A percentile compares a stretch with the other conserved stretches of the same genome.
Conservation (phyloP, 75 land plant species). For the Sequoiadendron giganteum region DNA sequence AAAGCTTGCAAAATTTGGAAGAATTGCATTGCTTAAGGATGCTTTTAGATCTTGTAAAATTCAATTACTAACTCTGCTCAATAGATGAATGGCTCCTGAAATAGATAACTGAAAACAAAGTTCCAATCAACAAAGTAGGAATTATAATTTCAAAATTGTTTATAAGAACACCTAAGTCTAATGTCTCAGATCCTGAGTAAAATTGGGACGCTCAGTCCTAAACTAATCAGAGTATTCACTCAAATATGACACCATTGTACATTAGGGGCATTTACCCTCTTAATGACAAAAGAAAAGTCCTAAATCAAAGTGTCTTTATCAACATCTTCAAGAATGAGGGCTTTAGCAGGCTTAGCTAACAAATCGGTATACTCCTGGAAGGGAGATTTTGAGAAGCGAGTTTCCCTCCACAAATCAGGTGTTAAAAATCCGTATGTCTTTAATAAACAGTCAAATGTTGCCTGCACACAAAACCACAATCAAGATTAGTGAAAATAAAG, state of each 20-base stretch:
- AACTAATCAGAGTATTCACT: not conserved
- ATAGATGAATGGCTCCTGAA: not conserved
- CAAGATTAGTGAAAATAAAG: not conserved
- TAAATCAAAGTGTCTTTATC: slow-evolving; percentile 22
- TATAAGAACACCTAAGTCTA: not conserved
- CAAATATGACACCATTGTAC: not conserved
- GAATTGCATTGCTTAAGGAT: not conserved
- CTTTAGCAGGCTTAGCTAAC: slow-evolving; percentile 51
- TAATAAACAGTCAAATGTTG: slow-evolving; percentile 78
- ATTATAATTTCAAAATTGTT: not conserved
- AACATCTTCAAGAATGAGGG: slow-evolving; percentile 40
- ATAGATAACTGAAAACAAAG: not conserved
- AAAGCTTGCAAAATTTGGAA: too few relatives aligned
- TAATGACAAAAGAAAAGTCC: not conserved
- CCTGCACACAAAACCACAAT: slow-evolving; percentile 38
- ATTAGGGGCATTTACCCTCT: not conserved
- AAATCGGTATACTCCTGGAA: slow-evolving; percentile 63
- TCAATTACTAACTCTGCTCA: not conserved
- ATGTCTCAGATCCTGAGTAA: not conserved
- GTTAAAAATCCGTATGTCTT: slow-evolving; percentile 88
- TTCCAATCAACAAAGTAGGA: not conserved
- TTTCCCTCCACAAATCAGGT: slow-evolving; percentile 86
- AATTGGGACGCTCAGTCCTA: not conserved
- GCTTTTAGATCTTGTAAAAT: not conserved
- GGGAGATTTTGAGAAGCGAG: slow-evolving; percentile 61